Percentiles rank a stretch among this genome's conserved stretches.
Conservation (phyloP, 441 rosid genomes). For the Breynia disticha region DNA sequence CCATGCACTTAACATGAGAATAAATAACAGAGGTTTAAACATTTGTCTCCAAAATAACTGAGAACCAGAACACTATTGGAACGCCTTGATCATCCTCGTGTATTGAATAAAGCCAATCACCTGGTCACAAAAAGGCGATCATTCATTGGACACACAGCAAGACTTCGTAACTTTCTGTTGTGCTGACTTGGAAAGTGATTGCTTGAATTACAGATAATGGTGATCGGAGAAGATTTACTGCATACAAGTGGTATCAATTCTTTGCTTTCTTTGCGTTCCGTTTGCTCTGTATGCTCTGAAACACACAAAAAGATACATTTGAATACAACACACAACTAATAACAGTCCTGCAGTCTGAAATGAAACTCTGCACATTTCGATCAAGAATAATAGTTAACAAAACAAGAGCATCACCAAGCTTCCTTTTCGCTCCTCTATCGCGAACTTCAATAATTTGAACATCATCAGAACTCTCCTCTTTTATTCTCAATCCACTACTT, state of each 20-base stretch:
- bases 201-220: constrained; percentile 46
- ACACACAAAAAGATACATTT: constrained; percentile 9
- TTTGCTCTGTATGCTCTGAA: constrained; percentile 67
- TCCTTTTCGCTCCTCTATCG: constrained; percentile 56
- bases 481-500: constrained; percentile 24
- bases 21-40: neutral
- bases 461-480: constrained; percentile 28
- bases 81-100: neutral
- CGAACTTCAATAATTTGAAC: constrained; percentile 25
- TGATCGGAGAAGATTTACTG: constrained; percentile 41
- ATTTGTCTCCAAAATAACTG: too few relatives aligned
- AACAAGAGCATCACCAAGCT: constrained; percentile 38
- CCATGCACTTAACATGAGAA: constrained; percentile 4
- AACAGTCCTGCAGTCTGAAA: neutral
- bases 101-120: constrained; percentile 23
- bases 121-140: constrained; percentile 85
- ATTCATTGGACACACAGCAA: constrained; percentile 61
- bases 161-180: constrained; percentile 87
- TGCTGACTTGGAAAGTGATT: constrained; percentile 78
- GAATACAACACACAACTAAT: constrained; percentile 11
- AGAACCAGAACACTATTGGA: too few relatives aligned
- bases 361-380: constrained; percentile 4
- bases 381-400: neutral
- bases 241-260: constrained; percentile 63
- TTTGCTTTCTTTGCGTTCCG: constrained; percentile 52